A percentile compares a stretch with the other conserved stretches of the same genome.
Conservation (phyloP, 1,284 basidiomycete genomes). For the Abortiporus biennis region DNA sequence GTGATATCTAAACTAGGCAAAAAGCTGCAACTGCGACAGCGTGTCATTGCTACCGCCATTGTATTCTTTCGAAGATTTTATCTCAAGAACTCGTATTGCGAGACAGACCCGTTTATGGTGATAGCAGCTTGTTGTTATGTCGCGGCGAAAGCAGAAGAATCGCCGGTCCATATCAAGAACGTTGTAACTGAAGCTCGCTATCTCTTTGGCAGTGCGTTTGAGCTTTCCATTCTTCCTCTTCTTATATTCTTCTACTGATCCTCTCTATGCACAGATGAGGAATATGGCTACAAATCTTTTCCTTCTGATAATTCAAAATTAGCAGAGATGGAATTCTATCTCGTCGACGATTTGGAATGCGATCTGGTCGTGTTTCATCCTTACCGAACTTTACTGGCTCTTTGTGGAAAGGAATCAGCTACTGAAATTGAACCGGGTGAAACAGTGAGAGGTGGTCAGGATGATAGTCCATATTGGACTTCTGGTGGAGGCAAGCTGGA, state of each 20-base stretch:
- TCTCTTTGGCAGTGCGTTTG: slow-evolving; percentile 68
- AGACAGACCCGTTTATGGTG: slow-evolving; percentile 91
- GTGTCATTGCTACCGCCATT: slow-evolving; percentile 88
- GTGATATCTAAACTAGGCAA: slow-evolving; percentile 87
- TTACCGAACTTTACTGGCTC: slow-evolving; percentile 78
- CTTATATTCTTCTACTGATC: not conserved
- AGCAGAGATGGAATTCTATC: slow-evolving; percentile 98
- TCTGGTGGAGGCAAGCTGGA: slow-evolving; percentile 65
- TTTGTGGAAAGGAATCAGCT: slow-evolving; percentile 56
- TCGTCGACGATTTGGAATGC: slow-evolving; percentile 94
- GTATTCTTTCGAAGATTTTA: slow-evolving; percentile 96
- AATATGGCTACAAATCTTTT: slow-evolving; percentile 70
- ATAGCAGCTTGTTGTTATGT: slow-evolving; percentile 93
- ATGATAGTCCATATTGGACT: slow-evolving; percentile 70
- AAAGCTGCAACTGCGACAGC: slow-evolving; percentile 78
- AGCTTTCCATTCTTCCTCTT: not conserved
- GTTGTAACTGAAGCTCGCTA: slow-evolving; percentile 81
- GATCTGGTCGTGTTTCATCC: slow-evolving; percentile 93
- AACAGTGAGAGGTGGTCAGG: slow-evolving; percentile 43
- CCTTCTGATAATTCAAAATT: slow-evolving; percentile 85
- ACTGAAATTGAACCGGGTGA: slow-evolving; percentile 57
- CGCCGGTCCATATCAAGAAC: slow-evolving; percentile 90
- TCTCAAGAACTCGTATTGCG: slow-evolving; percentile 88
- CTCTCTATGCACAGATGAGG: slow-evolving; percentile 36
- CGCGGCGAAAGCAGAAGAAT: slow-evolving; percentile 95